Evolutionary conservation across 2,329 filamentous ascomycete genomes (phyloP).

Genomic region (Ophiocordyceps robertsii): DNA sequence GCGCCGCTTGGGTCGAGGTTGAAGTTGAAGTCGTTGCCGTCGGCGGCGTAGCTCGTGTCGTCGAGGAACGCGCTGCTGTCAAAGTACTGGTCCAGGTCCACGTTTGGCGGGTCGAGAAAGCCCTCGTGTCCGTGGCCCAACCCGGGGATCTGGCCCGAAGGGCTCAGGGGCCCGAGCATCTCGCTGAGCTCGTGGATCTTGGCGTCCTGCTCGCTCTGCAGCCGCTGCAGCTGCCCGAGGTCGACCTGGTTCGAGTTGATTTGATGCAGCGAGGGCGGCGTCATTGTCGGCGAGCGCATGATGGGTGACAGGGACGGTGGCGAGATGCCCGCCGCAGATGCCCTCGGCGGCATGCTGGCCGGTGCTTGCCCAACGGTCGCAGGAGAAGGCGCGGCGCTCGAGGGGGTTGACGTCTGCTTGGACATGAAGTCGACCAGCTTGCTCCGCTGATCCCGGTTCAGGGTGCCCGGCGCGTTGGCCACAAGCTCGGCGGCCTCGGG

Average conservation of each 20-base stretch:
- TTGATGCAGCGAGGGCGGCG: conserved; percentile 41
- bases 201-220: conserved; percentile 67
- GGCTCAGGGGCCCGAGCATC: conserved; percentile 66
- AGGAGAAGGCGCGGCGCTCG: conserved; percentile 10
- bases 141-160: conserved; percentile 65
- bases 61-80: conserved; percentile 26
- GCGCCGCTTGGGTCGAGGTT: conserved; percentile 25
- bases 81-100: conserved; percentile 41
- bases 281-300: conserved; percentile 28
- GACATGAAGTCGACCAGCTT: conserved; percentile 48
- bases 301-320: conserved; percentile 34
- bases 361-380: conserved; percentile 3
- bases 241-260: conserved; percentile 60
- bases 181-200: conserved; percentile 64
- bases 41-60: conserved; percentile 23
- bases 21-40: conserved; percentile 38
- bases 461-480: conserved; percentile 38
- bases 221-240: conserved; percentile 62
- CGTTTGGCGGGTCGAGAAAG: conserved; percentile 21
- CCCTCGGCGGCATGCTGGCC: not conserved
- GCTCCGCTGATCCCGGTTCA: conserved; percentile 43
- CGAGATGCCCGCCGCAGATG: not conserved
- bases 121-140: conserved; percentile 30
- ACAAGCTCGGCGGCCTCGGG: conserved; percentile 37
- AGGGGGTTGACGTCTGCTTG: conserved; percentile 18